These are phyloP conservation scores for Daldinia eschscholtzii DNA, from an alignment of 2,329 filamentous ascomycete species.

Conservation along the genomic window DNA sequence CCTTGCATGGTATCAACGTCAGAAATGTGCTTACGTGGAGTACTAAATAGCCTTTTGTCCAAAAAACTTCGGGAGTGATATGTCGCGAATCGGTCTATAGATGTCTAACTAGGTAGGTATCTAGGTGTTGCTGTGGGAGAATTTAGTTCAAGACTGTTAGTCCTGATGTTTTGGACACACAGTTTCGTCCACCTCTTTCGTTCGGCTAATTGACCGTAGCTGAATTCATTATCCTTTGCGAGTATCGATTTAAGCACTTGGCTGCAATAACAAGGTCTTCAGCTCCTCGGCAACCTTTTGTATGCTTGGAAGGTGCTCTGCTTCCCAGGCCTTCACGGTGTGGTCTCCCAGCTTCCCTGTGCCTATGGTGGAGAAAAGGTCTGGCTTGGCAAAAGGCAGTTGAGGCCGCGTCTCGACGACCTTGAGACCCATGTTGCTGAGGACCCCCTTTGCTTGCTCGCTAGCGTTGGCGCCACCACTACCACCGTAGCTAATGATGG, in stretches of 20 bases:
- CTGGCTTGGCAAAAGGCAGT: conserved; percentile 49
- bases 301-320: conserved; percentile 31
- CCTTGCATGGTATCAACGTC: background rate
- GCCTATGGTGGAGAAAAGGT: conserved; percentile 42
- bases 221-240: background rate
- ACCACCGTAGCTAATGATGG: conserved; percentile 66
- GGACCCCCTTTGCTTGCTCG: conserved; percentile 48
- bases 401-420: conserved; percentile 52
- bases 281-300: conserved; percentile 48
- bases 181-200: background rate
- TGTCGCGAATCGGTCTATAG: conserved; percentile 1
- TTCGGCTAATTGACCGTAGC: background rate
- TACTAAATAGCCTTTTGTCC: background rate
- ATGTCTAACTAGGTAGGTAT: background rate
- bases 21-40: background rate
- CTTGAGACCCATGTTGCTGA: conserved; percentile 51
- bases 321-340: conserved; percentile 45
- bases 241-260: background rate
- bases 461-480: conserved; percentile 55
- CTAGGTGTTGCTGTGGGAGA: background rate
- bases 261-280: conserved; percentile 44
- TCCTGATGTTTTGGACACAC: background rate
- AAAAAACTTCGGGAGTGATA: background rate
- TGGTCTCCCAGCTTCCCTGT: conserved; percentile 45
- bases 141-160: background rate